Evolutionary conservation across 345 rosid genomes (phyloP), one percentile per base, ranked within the genome.

Genomic region (Salix koriyanagi): DNA sequence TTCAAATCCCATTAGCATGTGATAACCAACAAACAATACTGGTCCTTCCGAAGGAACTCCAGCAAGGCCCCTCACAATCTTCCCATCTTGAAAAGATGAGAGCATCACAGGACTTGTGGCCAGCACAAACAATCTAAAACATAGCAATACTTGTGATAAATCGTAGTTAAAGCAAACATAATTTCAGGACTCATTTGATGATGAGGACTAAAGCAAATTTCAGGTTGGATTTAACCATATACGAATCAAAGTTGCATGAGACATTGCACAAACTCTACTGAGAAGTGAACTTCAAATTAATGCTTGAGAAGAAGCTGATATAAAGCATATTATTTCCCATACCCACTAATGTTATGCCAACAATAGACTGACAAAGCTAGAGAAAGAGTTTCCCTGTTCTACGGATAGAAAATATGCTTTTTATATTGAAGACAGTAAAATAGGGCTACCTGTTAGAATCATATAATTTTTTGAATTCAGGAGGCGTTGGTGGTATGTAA

Each of bases 1-100:
- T 28, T 94, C 98, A 15, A 88, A 37, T 65, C 97, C 96, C 42
- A 89, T 28, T 54, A 94, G 30, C 96, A 91, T 91, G 79, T 92
- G 98, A 82, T 94, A 87, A 25, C 97, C 97, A 52, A 94, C 92
- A 4, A 83, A 83, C 65, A 94, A 75, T 64, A 92, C 96, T 5
- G 98, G 96, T 67, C 97, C 97, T 19, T 92, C 89, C 3, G 85
- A 85, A 64, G 97, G 96, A 83, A 92, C 34, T 44, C 97, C 98
- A 1, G 83, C 89, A 7, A 94, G 90, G 70, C 97, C 85, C 78
- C 54, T 91, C 48, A 91, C 93, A 67, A 94, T 62, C 75, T 71
- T 84, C 73, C 97, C 97, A 69, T 90, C 75, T 75, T 87, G 88
- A 39, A 87, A 76, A 60, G 97, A 91, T 83, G 96, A 91, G 10